Base-by-base conservation (phyloP, 805 yeast species). In the Yarrowia bubula region DNA sequence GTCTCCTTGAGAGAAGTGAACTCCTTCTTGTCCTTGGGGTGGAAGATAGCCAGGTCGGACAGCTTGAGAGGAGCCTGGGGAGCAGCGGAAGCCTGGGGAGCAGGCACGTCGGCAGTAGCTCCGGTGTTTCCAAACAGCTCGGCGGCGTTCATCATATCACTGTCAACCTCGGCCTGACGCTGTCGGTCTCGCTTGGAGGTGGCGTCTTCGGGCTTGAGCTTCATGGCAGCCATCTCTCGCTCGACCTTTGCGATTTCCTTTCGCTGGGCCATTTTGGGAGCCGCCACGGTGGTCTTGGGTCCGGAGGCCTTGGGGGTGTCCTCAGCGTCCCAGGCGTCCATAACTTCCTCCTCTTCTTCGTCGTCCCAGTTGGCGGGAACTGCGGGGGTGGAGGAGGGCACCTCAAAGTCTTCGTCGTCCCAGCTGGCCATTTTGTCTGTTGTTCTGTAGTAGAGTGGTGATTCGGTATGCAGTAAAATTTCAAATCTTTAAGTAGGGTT, bases 71-170 rank as follows among this genome's bases (percentile, higher is more conserved):
- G 41, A 22, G 57, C 22, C 38, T 47, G 32, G 33, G 68, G 46
- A 9, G 63, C 67, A 11, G 66, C 48, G 39, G 66, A 17, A n/a
- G 66, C 48, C 38, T 65, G 14, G 18, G 58, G 61, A 15, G 64
- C 44, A 11, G 66, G 31, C 13, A 53, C 67, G 13, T 60, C 63
- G 70, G 79, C 86, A 67, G 80, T 80, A 50, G 74, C 69, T 62
- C 74, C 75, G 18, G 74, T 74, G 14, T 90, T 91, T 37, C 92
- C 96, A 74, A 93, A 91, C 71, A 93, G 80, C 71, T 90, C 96
- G 8, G 96, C 93, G 35, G 99, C 98, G 74, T 90, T 90, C 76
- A 90, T 90, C 75, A 93, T 80, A 78, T 93, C 99, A 32, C 96
- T 84, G 55, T 85, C 87, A 67, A 90, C 72, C 77, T 93, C 96